Conservation (phyloP, 352 stramenopile species). For the Hyaloperonospora brassicae region DNA sequence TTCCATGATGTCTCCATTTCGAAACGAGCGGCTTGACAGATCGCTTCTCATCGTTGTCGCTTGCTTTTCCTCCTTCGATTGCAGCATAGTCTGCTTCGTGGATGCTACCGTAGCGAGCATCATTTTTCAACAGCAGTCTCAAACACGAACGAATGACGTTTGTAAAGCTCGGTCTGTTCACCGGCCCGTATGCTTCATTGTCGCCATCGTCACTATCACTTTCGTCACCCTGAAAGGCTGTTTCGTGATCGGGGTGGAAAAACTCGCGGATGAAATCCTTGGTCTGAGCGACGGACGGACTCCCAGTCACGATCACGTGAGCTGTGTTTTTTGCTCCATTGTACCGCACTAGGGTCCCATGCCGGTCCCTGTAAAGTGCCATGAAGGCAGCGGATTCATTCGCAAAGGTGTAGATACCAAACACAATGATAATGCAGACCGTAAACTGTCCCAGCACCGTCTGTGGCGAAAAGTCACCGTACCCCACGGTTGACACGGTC, state of each 20-base stretch:
- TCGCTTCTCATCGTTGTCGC: slow-evolving; percentile 12
- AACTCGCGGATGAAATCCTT: slow-evolving; percentile 86
- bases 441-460: slow-evolving; percentile 71
- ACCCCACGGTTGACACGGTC: slow-evolving; percentile 81
- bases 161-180: slow-evolving; percentile 3
- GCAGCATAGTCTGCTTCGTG: slow-evolving; percentile 24
- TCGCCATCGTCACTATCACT: slow-evolving; percentile 18
- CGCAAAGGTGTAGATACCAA: slow-evolving; percentile 84
- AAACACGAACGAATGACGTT: slow-evolving; percentile 10
- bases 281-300: slow-evolving; percentile 63
- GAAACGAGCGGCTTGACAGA: slow-evolving; percentile 21
- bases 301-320: slow-evolving; percentile 83
- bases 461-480: slow-evolving; percentile 80
- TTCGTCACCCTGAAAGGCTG: slow-evolving; percentile 23
- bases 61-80: slow-evolving; percentile 26
- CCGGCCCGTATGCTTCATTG: slow-evolving; percentile 2
- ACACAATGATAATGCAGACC: slow-evolving; percentile 78
- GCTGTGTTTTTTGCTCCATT: slow-evolving; percentile 54
- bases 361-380: slow-evolving; percentile 64
- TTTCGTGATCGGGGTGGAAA: slow-evolving; percentile 80
- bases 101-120: slow-evolving; percentile 19
- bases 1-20: slow-evolving; percentile 45
- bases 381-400: slow-evolving; percentile 77
- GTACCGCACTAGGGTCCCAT: slow-evolving; percentile 48
- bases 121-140: slow-evolving; percentile 15